A percentile compares a stretch with the other conserved stretches of the same genome.
These are phyloP conservation scores for Scedosporium aurantiacum DNA, from an alignment of 2,329 filamentous ascomycete species.

Conservation along the genomic window DNA sequence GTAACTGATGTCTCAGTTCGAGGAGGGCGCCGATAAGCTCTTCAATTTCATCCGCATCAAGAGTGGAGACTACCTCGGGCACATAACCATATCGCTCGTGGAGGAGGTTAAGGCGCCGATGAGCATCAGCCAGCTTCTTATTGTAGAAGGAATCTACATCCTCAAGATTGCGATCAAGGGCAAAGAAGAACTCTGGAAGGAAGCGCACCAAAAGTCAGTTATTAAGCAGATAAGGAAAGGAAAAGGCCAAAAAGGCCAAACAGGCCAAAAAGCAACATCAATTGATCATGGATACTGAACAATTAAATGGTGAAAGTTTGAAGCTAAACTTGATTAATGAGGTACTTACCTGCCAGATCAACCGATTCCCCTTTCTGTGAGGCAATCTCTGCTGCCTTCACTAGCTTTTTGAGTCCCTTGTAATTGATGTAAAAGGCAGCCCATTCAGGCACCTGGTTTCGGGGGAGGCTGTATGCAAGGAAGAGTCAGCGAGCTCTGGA, in stretches of 20 bases:
- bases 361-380: conserved; percentile 60
- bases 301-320: not conserved
- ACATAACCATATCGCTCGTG: conserved; percentile 77
- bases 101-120: conserved; percentile 72
- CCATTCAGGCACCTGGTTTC: conserved; percentile 83
- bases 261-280: not conserved
- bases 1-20: conserved; percentile 74
- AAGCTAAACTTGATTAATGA: no score
- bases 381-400: conserved; percentile 65
- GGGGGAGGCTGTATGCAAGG: conserved; percentile 45
- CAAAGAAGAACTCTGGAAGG: conserved; percentile 81
- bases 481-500: conserved; percentile 13
- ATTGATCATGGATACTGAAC: no score
- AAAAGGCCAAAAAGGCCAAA: not conserved
- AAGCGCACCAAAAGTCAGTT: not conserved
- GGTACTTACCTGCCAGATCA: conserved; percentile 70
- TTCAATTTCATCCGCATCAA: conserved; percentile 82
- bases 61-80: conserved; percentile 54
- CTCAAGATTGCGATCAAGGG: conserved; percentile 92
- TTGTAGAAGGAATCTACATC: conserved; percentile 96
- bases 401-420: conserved; percentile 87
- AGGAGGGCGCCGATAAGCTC: conserved; percentile 84
- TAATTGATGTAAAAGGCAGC: conserved; percentile 77
- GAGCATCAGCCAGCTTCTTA: conserved; percentile 80
- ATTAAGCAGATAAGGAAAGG: not conserved